These are phyloP conservation scores for Bassia scoparia DNA, from an alignment of 148 eudicot species.

Conservation along the genomic window DNA sequence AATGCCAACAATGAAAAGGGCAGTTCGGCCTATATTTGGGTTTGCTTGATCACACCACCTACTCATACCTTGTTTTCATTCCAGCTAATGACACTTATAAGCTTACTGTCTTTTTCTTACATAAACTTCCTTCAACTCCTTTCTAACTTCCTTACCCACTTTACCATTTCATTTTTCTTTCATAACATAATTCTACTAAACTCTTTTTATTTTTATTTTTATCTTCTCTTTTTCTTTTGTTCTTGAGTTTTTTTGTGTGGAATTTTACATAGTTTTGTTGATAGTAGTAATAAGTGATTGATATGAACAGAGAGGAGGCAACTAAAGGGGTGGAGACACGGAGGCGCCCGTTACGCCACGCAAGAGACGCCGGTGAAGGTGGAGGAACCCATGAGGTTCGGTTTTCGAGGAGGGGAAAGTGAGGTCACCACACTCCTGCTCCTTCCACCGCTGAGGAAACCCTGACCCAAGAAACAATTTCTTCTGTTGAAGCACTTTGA, in stretches of 20 bases:
- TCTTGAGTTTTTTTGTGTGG: neutral
- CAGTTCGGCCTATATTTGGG: neutral
- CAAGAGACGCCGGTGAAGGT: neutral
- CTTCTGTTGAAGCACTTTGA: conserved; percentile 54
- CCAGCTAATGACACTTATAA: neutral
- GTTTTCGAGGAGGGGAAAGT: conserved; percentile 38
- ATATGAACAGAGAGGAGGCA: conserved; percentile 26
- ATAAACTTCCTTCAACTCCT: conserved; percentile 14
- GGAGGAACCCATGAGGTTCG: neutral
- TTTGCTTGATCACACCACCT: neutral
- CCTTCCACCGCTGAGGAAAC: conserved; percentile 34
- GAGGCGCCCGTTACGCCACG: conserved; percentile 12
- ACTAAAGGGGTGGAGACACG: conserved; percentile 18
- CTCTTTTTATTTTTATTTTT: neutral
- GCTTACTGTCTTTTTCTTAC: conserved; percentile 14
- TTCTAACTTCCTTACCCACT: neutral
- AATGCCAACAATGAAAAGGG: neutral
- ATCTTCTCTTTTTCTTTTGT: neutral
- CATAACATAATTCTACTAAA: neutral
- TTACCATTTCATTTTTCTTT: neutral
- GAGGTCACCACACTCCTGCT: conserved; percentile 25
- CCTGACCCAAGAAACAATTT: conserved; percentile 21
- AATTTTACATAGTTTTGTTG: neutral
- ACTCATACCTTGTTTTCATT: neutral
- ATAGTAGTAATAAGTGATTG: neutral